These are phyloP conservation scores for Lasiosphaeria hispida DNA, from an alignment of 495 filamentous ascomycete genomes.

Conservation along the genomic window DNA sequence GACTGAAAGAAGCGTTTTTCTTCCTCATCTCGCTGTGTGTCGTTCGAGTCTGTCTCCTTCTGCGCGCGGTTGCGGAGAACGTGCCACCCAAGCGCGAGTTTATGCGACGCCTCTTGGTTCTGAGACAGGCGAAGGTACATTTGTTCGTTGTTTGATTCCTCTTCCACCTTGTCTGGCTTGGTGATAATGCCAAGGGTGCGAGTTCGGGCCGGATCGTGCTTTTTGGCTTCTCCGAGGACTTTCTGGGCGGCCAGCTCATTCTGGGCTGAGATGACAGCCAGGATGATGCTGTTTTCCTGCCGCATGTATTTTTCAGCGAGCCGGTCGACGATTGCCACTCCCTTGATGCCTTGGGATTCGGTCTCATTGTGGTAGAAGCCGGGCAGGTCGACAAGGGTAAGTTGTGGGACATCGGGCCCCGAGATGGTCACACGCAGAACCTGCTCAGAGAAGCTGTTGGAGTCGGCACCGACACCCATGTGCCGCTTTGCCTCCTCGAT, in stretches of 20 bases:
- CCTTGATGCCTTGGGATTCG: constrained; percentile 38
- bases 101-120: constrained; percentile 18
- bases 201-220: constrained; percentile 40
- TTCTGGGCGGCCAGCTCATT: constrained; percentile 51
- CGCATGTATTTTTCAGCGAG: constrained; percentile 57
- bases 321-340: constrained; percentile 46
- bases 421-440: constrained; percentile 60
- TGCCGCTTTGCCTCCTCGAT: constrained; percentile 48
- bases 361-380: constrained; percentile 52
- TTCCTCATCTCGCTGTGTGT: constrained; percentile 37
- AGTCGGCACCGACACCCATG: constrained; percentile 43
- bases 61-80: constrained; percentile 59
- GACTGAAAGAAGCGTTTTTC: constrained; percentile 44
- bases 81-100: constrained; percentile 54
- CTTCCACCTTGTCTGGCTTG: constrained; percentile 51
- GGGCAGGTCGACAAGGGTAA: constrained; percentile 65
- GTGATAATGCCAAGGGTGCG: constrained; percentile 59
- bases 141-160: constrained; percentile 11
- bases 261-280: constrained; percentile 57
- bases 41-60: constrained; percentile 30
- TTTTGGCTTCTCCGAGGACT: constrained; percentile 42
- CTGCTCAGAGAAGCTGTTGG: constrained; percentile 53
- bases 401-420: constrained; percentile 55
- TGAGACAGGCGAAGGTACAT: constrained; percentile 14
- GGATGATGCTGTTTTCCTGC: constrained; percentile 54